Evolutionary conservation across 345 rosid species (phyloP).

Genomic region (Leavenworthia alabamica): DNA sequence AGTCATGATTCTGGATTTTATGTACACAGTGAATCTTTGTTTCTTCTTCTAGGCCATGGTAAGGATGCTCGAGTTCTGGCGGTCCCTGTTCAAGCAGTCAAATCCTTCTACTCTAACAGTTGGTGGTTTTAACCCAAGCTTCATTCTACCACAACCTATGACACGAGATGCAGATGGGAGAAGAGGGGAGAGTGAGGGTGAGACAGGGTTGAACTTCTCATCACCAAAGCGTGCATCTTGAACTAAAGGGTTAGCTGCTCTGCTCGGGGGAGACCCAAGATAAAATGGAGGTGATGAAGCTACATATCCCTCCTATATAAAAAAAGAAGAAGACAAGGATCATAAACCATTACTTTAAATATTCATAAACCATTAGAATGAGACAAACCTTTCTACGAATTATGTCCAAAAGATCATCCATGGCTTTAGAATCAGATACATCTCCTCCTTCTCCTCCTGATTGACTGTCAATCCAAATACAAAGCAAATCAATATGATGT

Average conservation of each 20-base stretch:
- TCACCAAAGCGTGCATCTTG: slow-evolving; percentile 58
- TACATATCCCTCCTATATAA: slow-evolving; percentile 40
- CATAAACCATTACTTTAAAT: not conserved
- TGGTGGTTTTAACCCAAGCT: slow-evolving; percentile 51
- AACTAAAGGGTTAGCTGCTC: slow-evolving; percentile 59
- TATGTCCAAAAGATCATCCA: slow-evolving; percentile 62
- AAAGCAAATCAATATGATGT: not conserved
- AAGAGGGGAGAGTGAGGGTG: slow-evolving; percentile 22
- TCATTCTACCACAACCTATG: slow-evolving; percentile 46
- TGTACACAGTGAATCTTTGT: slow-evolving; percentile 23
- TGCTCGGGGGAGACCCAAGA: slow-evolving; percentile 65
- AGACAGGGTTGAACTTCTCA: slow-evolving; percentile 27
- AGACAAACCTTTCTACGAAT: slow-evolving; percentile 47
- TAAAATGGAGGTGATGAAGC: slow-evolving; percentile 64
- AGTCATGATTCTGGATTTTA: slow-evolving; percentile 19
- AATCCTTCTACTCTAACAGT: slow-evolving; percentile 83
- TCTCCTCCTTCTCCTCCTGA: slow-evolving; percentile 30
- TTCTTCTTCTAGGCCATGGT: slow-evolving; percentile 47
- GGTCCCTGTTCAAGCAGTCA: slow-evolving; percentile 53
- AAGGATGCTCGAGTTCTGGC: slow-evolving; percentile 56
- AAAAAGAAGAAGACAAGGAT: not conserved
- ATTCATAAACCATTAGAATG: not conserved
- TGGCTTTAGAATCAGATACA: slow-evolving; percentile 45
- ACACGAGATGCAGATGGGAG: slow-evolving; percentile 33
- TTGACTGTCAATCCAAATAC: slow-evolving; percentile 15